Conservation (phyloP, 2,329 filamentous ascomycete species). For the Neonectria ditissima region DNA sequence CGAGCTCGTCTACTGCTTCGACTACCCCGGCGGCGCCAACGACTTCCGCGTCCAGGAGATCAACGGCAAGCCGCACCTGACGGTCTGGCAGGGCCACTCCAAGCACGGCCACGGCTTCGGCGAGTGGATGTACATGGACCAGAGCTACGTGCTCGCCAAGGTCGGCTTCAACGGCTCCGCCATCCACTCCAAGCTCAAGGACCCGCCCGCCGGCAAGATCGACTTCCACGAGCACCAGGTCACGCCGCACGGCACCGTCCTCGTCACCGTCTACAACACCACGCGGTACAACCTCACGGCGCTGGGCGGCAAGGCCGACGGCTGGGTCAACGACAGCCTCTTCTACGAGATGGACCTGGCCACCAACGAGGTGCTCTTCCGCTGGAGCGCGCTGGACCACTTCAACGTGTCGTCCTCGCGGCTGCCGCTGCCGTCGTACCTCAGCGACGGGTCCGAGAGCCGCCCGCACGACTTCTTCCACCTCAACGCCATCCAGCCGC, state of each 20-base stretch:
- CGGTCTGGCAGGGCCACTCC: slow-evolving; percentile 45
- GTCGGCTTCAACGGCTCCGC: slow-evolving; percentile 25
- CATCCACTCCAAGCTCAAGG: slow-evolving; percentile 11
- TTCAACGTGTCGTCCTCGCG: slow-evolving; percentile 33
- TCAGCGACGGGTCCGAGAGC: slow-evolving; percentile 26
- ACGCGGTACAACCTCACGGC: slow-evolving; percentile 33
- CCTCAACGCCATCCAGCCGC: slow-evolving; percentile 40
- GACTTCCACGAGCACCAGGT: slow-evolving; percentile 43
- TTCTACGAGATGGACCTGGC: slow-evolving; percentile 57
- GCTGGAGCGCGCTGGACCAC: slow-evolving; percentile 55
- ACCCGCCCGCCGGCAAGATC: slow-evolving; percentile 18
- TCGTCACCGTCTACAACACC: slow-evolving; percentile 43
- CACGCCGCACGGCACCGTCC: slow-evolving; percentile 37
- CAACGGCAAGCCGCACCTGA: slow-evolving; percentile 47
- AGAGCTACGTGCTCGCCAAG: slow-evolving; percentile 41
- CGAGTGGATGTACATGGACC: slow-evolving; percentile 47
- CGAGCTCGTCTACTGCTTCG: slow-evolving; percentile 47
- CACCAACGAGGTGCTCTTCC: slow-evolving; percentile 54
- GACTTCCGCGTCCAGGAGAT: slow-evolving; percentile 46
- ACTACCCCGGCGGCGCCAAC: slow-evolving; percentile 27
- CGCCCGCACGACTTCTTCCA: slow-evolving; percentile 43
- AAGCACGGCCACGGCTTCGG: slow-evolving; percentile 48
- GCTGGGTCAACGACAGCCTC: slow-evolving; percentile 46
- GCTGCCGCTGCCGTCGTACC: slow-evolving; percentile 20
- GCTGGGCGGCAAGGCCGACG: slow-evolving; percentile 32